A percentile compares a stretch with the other conserved stretches of the same genome.
phyloP scores from a whole-genome alignment of 768 basidiomycete species.

The Chalciporus piperatus region DNA sequence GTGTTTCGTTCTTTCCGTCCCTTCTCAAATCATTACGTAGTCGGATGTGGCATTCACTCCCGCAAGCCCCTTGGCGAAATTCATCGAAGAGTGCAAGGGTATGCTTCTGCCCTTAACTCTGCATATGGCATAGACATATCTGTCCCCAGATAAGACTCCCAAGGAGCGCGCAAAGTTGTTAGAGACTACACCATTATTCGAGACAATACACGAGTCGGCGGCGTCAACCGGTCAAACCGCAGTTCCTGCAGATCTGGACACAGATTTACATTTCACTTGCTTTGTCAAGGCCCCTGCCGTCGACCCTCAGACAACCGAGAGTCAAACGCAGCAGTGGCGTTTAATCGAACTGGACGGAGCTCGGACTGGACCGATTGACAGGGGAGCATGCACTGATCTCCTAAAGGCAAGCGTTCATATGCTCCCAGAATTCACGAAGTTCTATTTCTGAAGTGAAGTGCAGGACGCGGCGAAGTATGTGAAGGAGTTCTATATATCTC shows the following conservation, averaged over 20 bases:
- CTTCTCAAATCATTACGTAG: conserved; percentile 31
- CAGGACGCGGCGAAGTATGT: conserved; percentile 49
- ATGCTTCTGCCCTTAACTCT: not conserved
- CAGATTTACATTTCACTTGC: conserved; percentile 83
- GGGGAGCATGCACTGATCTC: conserved; percentile 60
- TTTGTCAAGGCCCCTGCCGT: conserved; percentile 70
- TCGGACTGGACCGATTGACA: conserved; percentile 75
- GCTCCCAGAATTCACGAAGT: not conserved
- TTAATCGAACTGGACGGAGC: conserved; percentile 86
- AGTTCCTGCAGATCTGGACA: conserved; percentile 61
- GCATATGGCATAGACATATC: not conserved
- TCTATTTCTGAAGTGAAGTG: not conserved
- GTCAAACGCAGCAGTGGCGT: conserved; percentile 34
- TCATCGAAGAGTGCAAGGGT: conserved; percentile 66
- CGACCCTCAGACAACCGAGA: conserved; percentile 12
- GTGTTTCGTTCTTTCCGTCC: conserved; percentile 3
- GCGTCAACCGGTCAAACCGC: conserved; percentile 69
- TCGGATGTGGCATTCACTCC: conserved; percentile 55
- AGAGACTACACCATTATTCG: conserved; percentile 73
- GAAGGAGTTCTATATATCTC: conserved; percentile 40
- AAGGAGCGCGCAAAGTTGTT: conserved; percentile 73
- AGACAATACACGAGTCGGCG: conserved; percentile 69
- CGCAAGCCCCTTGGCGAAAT: conserved; percentile 58
- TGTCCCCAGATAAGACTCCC: conserved; percentile 56
- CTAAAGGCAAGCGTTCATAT: conserved; percentile 41